phyloP scores from a whole-genome alignment of 768 basidiomycete species.

The Suillus alpinus region DNA sequence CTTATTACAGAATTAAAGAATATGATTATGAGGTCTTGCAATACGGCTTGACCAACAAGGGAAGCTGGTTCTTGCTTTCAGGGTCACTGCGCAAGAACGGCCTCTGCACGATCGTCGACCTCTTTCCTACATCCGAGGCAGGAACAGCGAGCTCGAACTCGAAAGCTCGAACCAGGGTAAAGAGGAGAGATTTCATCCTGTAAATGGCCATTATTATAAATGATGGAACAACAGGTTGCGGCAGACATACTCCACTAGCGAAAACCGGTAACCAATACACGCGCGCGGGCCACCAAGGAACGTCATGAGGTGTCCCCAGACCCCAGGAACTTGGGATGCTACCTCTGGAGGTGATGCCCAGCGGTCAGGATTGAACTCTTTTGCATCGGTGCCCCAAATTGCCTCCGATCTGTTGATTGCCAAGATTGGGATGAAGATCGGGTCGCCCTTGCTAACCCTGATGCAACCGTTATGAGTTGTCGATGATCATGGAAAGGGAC shows the following conservation, averaged over 20 bases:
- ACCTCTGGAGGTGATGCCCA: constrained; percentile 51
- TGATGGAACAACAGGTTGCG: not conserved
- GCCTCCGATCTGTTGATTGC: constrained; percentile 48
- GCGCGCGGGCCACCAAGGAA: constrained; percentile 65
- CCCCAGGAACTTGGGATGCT: constrained; percentile 48
- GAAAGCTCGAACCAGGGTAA: constrained; percentile 49
- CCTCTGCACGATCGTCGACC: constrained; percentile 35
- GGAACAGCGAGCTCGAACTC: constrained; percentile 54
- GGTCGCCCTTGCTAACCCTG: constrained; percentile 45
- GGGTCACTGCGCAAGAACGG: constrained; percentile 42
- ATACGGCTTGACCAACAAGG: constrained; percentile 28
- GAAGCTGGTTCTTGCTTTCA: constrained; percentile 41
- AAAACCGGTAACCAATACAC: constrained; percentile 68
- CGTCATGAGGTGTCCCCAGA: constrained; percentile 57
- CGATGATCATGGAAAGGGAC: not conserved
- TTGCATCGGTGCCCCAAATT: constrained; percentile 64
- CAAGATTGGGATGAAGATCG: constrained; percentile 49
- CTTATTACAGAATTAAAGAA: not conserved
- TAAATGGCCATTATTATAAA: not conserved
- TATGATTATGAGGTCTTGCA: not conserved
- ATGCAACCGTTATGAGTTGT: not conserved
- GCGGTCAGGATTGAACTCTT: constrained; percentile 65
- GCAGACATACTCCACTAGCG: constrained; percentile 51
- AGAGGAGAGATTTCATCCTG: constrained; percentile 44
- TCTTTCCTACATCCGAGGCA: constrained; percentile 34